These are phyloP conservation scores for Craterostigma plantagineum DNA, from an alignment of 257 asterid genomes.

Conservation along the genomic window DNA sequence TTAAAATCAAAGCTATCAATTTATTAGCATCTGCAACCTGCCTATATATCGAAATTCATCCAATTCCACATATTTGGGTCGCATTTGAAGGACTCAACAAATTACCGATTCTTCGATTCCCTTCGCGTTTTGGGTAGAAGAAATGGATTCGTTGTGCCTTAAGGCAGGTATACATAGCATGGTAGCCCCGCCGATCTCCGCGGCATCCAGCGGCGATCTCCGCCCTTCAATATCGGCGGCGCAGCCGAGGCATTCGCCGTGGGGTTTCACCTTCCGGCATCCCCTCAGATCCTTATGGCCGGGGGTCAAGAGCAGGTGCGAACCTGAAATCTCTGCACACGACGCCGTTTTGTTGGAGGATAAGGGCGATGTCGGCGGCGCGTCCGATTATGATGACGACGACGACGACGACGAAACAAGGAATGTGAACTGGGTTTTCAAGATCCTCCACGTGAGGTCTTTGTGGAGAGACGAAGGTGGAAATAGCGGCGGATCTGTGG, in stretches of 20 bases:
- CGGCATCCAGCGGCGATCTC: slow-evolving; percentile 26
- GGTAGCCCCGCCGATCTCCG: slow-evolving; percentile 34
- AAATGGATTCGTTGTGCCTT: slow-evolving; percentile 64
- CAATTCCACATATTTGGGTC: too few species aligned
- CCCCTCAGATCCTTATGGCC: slow-evolving; percentile 75
- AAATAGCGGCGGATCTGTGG: slow-evolving; percentile 14
- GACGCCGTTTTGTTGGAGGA: slow-evolving; percentile 55
- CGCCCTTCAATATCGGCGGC: slow-evolving; percentile 43
- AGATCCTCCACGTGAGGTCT: slow-evolving; percentile 52
- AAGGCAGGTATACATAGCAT: slow-evolving; percentile 55
- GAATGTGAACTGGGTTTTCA: slow-evolving; percentile 47
- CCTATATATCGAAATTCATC: too few species aligned
- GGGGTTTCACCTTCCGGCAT: slow-evolving; percentile 65
- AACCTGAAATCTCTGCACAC: slow-evolving; percentile 40
- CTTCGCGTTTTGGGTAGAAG: background rate
- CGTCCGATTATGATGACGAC: too few species aligned
- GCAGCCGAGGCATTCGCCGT: slow-evolving; percentile 32
- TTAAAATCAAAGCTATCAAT: too few species aligned
- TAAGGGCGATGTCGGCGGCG: slow-evolving; percentile 14
- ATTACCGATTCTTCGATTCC: background rate
- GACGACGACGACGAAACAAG: slow-evolving; percentile 15
- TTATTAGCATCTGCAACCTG: too few species aligned
- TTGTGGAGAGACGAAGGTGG: slow-evolving; percentile 26
- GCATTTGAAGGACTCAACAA: too few species aligned
- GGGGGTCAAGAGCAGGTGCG: slow-evolving; percentile 25